Conservation (phyloP, 2,329 filamentous ascomycete species). For the Cadophora sp. region DNA sequence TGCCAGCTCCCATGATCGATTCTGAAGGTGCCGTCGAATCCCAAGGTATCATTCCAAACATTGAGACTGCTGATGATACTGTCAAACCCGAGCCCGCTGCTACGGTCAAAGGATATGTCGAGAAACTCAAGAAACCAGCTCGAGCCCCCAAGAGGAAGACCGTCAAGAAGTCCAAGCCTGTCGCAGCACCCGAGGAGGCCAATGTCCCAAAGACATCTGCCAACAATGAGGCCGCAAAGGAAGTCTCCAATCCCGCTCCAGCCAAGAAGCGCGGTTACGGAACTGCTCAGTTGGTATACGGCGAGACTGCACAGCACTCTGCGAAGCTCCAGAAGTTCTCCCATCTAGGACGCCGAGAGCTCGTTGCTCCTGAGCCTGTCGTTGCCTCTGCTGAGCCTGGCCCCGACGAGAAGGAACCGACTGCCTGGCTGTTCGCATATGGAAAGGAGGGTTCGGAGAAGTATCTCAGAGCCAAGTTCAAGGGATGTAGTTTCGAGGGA, state of each 20-base stretch:
- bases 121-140: background rate
- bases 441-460: slow-evolving; percentile 13
- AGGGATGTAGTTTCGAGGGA: background rate
- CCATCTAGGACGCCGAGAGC: background rate
- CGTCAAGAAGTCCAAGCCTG: background rate
- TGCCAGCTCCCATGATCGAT: background rate
- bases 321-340: slow-evolving; percentile 4
- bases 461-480: slow-evolving; percentile 12
- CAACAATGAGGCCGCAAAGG: background rate
- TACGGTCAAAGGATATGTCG: background rate
- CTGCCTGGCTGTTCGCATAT: slow-evolving; percentile 14
- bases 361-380: background rate
- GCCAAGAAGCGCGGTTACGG: background rate
- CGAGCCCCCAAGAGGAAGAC: background rate
- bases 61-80: background rate
- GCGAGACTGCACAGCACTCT: background rate
- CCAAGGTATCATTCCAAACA: background rate
- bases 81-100: background rate
- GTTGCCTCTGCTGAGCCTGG: background rate
- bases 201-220: background rate
- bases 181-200: background rate
- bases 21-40: background rate
- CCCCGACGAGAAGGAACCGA: background rate
- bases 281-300: background rate
- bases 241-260: background rate